phyloP scores from a whole-genome alignment of 805 yeast species.

The Saturnispora galanensis region DNA sequence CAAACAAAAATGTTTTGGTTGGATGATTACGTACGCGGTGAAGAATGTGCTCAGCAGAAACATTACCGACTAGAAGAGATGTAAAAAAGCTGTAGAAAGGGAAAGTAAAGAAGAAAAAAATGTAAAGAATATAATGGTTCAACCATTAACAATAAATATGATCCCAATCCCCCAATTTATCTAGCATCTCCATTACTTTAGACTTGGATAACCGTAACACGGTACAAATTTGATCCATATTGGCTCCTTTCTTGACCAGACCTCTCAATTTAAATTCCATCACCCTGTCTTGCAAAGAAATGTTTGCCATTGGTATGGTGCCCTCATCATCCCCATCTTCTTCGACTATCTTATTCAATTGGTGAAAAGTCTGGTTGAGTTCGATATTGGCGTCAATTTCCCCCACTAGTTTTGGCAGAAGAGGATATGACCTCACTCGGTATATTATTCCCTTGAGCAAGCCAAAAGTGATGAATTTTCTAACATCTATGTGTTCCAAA shows the following conservation, averaged over 20 bases:
- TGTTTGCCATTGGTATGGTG: too few relatives aligned
- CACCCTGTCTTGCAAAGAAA: not conserved
- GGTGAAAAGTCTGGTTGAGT: not conserved
- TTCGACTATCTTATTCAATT: not conserved
- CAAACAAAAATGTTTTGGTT: not conserved
- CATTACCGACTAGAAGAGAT: too few relatives aligned
- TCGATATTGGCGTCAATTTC: not conserved
- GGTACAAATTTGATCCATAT: slow-evolving; percentile 4
- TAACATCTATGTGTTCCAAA: slow-evolving; percentile 61
- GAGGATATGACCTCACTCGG: slow-evolving; percentile 69
- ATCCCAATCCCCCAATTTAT: slow-evolving; percentile 5
- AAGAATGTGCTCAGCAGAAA: not conserved
- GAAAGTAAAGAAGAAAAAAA: not conserved
- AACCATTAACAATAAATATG: slow-evolving; percentile 1
- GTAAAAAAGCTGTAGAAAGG: not conserved
- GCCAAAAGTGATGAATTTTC: slow-evolving; percentile 84
- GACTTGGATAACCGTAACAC: not conserved
- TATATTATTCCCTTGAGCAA: slow-evolving; percentile 72
- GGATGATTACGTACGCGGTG: not conserved
- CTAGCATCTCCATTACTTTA: not conserved
- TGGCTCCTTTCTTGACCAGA: not conserved
- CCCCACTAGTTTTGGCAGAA: slow-evolving; percentile 18
- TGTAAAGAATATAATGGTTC: not conserved
- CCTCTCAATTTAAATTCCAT: not conserved
- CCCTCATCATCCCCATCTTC: too few relatives aligned